A percentile compares a stretch with the other conserved stretches of the same genome.
These are phyloP conservation scores for Chrysopogon serrulatus DNA, from an alignment of 176 grass and related monocot genomes.

Conservation along the genomic window DNA sequence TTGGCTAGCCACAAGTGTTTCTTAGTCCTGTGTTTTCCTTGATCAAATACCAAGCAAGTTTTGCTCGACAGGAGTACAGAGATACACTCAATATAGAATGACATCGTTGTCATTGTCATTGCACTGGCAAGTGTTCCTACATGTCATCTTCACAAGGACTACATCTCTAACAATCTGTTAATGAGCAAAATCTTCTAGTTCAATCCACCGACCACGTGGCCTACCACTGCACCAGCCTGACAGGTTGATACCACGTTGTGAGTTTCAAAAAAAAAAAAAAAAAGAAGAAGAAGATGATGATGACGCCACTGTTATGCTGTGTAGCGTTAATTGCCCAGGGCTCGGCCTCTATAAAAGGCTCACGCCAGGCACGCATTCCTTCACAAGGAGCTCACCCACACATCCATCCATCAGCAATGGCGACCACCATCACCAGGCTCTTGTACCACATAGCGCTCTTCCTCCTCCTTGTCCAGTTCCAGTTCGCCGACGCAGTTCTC, in stretches of 20 bases:
- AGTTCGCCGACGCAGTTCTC: not conserved
- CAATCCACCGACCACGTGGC: not conserved
- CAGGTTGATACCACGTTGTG: too few relatives aligned
- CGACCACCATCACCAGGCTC: not conserved
- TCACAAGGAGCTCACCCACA: not conserved
- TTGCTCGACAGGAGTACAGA: not conserved
- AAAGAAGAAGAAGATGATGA: too few relatives aligned
- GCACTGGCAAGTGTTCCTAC: not conserved
- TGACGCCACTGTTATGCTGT: not conserved
- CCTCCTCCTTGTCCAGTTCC: not conserved
- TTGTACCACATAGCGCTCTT: not conserved
- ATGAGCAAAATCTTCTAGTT: not conserved
- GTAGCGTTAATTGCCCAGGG: not conserved
- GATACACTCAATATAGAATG: not conserved
- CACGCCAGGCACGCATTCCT: not conserved
- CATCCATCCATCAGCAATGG: slow-evolving; percentile 8
- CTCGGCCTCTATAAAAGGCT: not conserved
- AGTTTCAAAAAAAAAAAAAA: too few relatives aligned
- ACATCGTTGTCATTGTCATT: not conserved
- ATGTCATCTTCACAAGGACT: not conserved
- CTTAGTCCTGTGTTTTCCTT: not conserved
- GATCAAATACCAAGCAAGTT: not conserved
- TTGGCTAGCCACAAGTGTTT: not conserved
- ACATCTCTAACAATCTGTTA: not conserved
- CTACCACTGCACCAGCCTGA: not conserved